A percentile compares a stretch with the other conserved stretches of the same genome.
These are phyloP conservation scores for Mycena belliarum DNA, from an alignment of 768 basidiomycete species.

Conservation along the genomic window DNA sequence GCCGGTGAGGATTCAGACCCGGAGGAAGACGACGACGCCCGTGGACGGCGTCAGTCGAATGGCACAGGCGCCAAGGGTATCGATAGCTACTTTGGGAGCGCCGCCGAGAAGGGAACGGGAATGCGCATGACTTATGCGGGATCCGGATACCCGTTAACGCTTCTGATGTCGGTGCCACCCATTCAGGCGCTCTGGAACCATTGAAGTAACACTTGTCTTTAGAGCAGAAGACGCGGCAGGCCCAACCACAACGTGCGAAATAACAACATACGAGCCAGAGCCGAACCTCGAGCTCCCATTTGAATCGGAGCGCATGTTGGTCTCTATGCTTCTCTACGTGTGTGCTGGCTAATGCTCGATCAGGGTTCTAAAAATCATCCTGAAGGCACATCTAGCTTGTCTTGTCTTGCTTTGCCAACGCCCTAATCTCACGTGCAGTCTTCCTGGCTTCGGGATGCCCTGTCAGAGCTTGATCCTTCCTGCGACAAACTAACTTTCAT, in stretches of 20 bases:
- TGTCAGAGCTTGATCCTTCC: conserved; percentile 88
- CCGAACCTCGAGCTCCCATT: conserved; percentile 80
- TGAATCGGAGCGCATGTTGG: conserved; percentile 61
- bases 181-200: not conserved
- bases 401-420: not conserved
- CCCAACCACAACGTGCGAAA: conserved; percentile 85
- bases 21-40: conserved; percentile 38
- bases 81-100: conserved; percentile 59
- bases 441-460: conserved; percentile 91
- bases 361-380: conserved; percentile 79
- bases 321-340: conserved; percentile 21
- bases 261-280: conserved; percentile 84
- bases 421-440: conserved; percentile 45
- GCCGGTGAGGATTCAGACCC: conserved; percentile 50
- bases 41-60: conserved; percentile 37
- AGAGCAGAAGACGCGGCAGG: conserved; percentile 80
- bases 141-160: conserved; percentile 70
- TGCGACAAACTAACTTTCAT: conserved; percentile 85
- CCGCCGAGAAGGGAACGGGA: conserved; percentile 68
- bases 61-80: conserved; percentile 33
- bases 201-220: not conserved
- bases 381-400: conserved; percentile 56
- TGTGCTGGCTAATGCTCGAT: not conserved
- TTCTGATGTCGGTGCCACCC: conserved; percentile 67
- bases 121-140: conserved; percentile 87